Percentiles rank a stretch among this genome's conserved stretches.
phyloP scores from a whole-genome alignment of 2,329 filamentous ascomycete species.

The Ceratocystis harringtonii region DNA sequence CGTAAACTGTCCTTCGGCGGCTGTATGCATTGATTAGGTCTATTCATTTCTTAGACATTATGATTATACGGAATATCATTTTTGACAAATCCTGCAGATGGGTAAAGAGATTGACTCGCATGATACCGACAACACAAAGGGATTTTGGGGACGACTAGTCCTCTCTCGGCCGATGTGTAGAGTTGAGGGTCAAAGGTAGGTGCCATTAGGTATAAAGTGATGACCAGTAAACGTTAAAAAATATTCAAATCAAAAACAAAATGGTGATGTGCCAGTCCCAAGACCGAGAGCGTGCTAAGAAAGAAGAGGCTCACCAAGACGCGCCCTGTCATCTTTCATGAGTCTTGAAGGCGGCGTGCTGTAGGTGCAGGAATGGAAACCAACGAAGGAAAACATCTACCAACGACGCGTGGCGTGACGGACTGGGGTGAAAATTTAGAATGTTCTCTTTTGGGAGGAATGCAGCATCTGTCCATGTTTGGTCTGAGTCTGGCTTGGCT shows the following conservation, averaged over 20 bases:
- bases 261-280: no score
- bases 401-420: not conserved
- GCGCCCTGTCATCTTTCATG: not conserved
- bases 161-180: no score
- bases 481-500: no score
- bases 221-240: no score
- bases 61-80: not conserved
- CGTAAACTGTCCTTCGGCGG: slow-evolving; percentile 18
- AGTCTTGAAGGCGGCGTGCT: not conserved
- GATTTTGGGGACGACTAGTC: not conserved
- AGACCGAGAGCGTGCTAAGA: no score
- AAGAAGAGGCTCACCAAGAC: no score
- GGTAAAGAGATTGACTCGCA: not conserved
- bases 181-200: no score
- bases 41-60: slow-evolving; percentile 3
- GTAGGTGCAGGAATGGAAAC: not conserved
- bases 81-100: not conserved
- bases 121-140: not conserved
- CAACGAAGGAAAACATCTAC: not conserved
- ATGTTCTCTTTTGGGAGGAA: no score
- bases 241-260: no score
- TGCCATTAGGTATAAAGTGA: no score
- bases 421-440: no score
- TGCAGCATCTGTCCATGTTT: no score
- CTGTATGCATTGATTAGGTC: not conserved